Evolutionary conservation across 768 basidiomycete species (phyloP).

Genomic region (Mycena polygramma): DNA sequence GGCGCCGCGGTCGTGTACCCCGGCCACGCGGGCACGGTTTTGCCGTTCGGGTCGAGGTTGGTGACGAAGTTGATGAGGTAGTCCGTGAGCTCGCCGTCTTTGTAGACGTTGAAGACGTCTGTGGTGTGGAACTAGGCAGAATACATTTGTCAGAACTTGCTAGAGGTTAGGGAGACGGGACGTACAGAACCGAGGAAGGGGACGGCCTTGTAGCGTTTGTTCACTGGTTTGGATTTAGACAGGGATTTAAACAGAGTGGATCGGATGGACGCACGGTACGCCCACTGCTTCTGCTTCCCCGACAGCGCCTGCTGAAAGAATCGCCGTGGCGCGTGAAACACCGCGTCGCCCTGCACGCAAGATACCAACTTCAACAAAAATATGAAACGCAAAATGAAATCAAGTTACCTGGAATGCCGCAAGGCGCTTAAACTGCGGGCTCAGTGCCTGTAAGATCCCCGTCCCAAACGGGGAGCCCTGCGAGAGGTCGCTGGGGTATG

Average conservation of each 20-base stretch:
- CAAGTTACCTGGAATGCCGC: conserved; percentile 54
- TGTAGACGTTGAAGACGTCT: conserved; percentile 58
- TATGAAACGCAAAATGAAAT: no score
- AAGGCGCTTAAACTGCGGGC: conserved; percentile 64
- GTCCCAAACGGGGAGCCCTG: conserved; percentile 47
- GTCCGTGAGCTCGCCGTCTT: conserved; percentile 56
- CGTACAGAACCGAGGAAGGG: conserved; percentile 61
- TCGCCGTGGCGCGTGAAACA: conserved; percentile 61
- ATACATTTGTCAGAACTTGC: neutral
- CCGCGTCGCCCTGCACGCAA: conserved; percentile 1
- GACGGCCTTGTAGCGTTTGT: conserved; percentile 55
- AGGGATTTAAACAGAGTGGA: no score
- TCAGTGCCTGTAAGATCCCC: conserved; percentile 50
- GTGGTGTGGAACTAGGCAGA: conserved; percentile 52
- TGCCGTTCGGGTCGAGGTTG: conserved; percentile 58
- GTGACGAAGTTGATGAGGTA: conserved; percentile 46
- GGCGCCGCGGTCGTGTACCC: conserved; percentile 51
- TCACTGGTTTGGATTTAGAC: conserved; percentile 46
- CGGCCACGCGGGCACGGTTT: conserved; percentile 56
- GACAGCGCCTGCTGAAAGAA: conserved; percentile 58
- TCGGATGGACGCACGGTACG: conserved; percentile 44
- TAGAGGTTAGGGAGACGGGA: neutral
- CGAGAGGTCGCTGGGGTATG: conserved; percentile 48
- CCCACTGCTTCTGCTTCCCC: conserved; percentile 55
- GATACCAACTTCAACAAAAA: neutral